A percentile compares a stretch with the other conserved stretches of the same genome.
These are phyloP conservation scores for Echria macrotheca DNA, from an alignment of 495 filamentous ascomycete species.

Conservation along the genomic window DNA sequence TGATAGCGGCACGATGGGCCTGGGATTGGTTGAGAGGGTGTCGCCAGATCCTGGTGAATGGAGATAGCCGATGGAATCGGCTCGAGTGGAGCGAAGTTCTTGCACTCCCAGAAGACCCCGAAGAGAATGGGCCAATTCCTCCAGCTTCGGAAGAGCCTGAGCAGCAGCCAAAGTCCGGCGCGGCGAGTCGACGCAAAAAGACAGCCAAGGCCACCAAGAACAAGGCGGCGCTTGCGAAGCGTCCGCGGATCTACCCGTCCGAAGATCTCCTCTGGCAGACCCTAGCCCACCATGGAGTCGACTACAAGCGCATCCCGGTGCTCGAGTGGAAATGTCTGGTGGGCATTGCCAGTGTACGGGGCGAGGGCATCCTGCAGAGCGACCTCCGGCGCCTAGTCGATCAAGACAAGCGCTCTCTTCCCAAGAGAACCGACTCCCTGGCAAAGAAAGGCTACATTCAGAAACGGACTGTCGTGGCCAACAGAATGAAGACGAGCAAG, in stretches of 20 bases:
- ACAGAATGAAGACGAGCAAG: constrained; percentile 61
- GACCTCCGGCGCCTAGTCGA: constrained; percentile 69
- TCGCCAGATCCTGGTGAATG: constrained; percentile 39
- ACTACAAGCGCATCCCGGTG: constrained; percentile 59
- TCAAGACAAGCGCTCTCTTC: constrained; percentile 86
- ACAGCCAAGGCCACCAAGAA: constrained; percentile 8
- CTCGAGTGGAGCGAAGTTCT: constrained; percentile 37
- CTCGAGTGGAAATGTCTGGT: constrained; percentile 72
- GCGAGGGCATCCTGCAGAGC: constrained; percentile 70
- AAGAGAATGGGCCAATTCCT: neutral
- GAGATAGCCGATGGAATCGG: constrained; percentile 36
- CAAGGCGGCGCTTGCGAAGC: constrained; percentile 23
- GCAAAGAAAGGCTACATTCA: constrained; percentile 77
- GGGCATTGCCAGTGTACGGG: constrained; percentile 68
- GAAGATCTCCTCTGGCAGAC: constrained; percentile 63
- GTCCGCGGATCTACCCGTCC: constrained; percentile 33
- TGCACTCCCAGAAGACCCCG: constrained; percentile 31
- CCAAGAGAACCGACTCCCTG: constrained; percentile 70
- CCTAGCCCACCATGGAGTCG: constrained; percentile 72
- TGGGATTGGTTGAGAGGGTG: constrained; percentile 42
- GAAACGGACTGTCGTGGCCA: constrained; percentile 64
- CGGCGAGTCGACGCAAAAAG: neutral
- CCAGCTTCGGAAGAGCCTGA: neutral
- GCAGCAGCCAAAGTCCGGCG: neutral
- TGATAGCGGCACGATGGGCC: constrained; percentile 34